phyloP scores from a whole-genome alignment of 2,329 filamentous ascomycete species.

The Monosporascus sp. region DNA sequence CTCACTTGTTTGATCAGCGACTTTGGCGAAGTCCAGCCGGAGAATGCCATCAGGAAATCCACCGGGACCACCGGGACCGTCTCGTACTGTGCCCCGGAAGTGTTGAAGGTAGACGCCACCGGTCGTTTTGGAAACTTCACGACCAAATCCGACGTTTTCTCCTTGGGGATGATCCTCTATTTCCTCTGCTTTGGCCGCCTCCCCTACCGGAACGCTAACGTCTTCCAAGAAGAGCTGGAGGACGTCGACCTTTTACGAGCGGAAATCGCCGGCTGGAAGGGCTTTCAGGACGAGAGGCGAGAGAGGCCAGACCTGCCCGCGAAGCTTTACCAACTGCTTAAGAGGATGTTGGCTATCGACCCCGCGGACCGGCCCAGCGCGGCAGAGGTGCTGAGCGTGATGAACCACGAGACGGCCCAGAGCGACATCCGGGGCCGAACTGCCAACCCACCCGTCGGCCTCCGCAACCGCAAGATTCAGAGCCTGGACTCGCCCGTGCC shows the following conservation, averaged over 20 bases:
- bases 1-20: slow-evolving; percentile 87
- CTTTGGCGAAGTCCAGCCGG: slow-evolving; percentile 91
- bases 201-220: slow-evolving; percentile 79
- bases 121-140: slow-evolving; percentile 89
- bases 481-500: slow-evolving; percentile 49
- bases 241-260: slow-evolving; percentile 78
- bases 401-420: slow-evolving; percentile 60
- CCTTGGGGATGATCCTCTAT: slow-evolving; percentile 94
- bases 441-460: slow-evolving; percentile 32
- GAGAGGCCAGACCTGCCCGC: slow-evolving; percentile 78
- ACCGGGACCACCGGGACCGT: slow-evolving; percentile 94
- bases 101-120: slow-evolving; percentile 62
- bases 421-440: slow-evolving; percentile 35
- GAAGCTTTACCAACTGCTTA: slow-evolving; percentile 79
- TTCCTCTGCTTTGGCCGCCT: slow-evolving; percentile 93
- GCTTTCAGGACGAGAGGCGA: slow-evolving; percentile 73
- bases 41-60: slow-evolving; percentile 75
- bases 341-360: slow-evolving; percentile 71
- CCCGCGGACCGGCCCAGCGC: slow-evolving; percentile 75
- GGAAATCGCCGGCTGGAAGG: slow-evolving; percentile 83
- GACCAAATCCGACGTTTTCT: slow-evolving; percentile 97
- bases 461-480: slow-evolving; percentile 45
- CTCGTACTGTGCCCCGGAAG: slow-evolving; percentile 95
- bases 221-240: slow-evolving; percentile 84
- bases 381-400: slow-evolving; percentile 74